Evolutionary conservation across 441 rosid genomes (phyloP), one percentile per base, ranked within the genome.

Genomic region (Erysimum cheiri): DNA sequence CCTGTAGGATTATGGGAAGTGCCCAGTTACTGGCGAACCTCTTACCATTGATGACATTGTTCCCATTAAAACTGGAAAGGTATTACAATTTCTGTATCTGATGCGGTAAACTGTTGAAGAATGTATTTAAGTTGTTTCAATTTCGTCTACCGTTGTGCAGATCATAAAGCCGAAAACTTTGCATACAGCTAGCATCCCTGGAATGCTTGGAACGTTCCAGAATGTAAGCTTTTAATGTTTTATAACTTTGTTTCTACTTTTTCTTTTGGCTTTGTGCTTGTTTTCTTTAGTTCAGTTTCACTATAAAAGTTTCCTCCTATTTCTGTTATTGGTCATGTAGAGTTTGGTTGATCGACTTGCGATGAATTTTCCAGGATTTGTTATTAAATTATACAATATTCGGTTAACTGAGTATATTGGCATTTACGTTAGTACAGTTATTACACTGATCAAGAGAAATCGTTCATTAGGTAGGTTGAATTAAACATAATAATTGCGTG

Each of bases 171-270:
- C 98, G 8, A 89, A 96, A 77, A 85, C 97, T 8, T 76, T 89
- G 67, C 89, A 90, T 74, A 87, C 96, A 12, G 99, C 97, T 64
- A 96, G 97, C 77, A 91, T 96, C 70, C 98, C 98, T 60, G 99
- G 98, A 76, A 85, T 96, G 87, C 97, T 93, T 0, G 97, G 96
- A 74, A 82, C 91, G 80, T 96, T 96, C 78, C 99, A 96, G 69
- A 91, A 88, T 79, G 98, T 93, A 87, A 63, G 93, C 72, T 41
- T 62, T 29, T 48, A 6, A 14, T 35, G 12, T 43, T 41, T 64
- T 22, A 31, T 54, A 59, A 8, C 9, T 7, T 60, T 39, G 19
- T 4, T 39, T 33, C 22, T 14, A 3, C 39, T 14, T 7, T 46
- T 9, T 39, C 35, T 28, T 12, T 31, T 13, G 4, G 65, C 5